Evolutionary conservation across 1,139 yeast species (phyloP).

Genomic region (Diutina rugosa): DNA sequence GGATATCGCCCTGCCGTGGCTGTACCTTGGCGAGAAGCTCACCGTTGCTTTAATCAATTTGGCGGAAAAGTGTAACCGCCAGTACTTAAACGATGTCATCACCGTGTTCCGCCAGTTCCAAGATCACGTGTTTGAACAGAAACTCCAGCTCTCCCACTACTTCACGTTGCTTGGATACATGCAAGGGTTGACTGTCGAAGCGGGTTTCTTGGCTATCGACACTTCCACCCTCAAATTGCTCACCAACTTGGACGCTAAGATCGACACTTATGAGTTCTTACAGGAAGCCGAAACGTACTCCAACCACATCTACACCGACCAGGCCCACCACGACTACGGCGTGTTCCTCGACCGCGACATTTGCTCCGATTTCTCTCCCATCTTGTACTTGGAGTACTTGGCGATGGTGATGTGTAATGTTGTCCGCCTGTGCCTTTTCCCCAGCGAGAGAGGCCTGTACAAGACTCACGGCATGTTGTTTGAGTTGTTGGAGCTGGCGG

Average conservation of each 20-base stretch:
- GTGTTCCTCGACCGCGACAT: conserved; percentile 18
- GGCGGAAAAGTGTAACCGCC: conserved; percentile 17
- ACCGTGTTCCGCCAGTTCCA: conserved; percentile 19
- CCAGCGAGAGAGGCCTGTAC: not conserved
- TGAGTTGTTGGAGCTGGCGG: not conserved
- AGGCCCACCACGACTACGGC: conserved; percentile 11
- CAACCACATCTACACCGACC: conserved; percentile 13
- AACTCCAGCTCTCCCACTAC: conserved; percentile 21
- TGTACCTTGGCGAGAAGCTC: conserved; percentile 20
- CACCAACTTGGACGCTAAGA: conserved; percentile 20
- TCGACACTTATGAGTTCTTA: conserved; percentile 29
- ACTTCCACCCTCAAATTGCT: conserved; percentile 20
- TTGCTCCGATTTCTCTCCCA: conserved; percentile 22
- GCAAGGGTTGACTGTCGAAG: conserved; percentile 24
- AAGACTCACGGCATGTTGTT: not conserved
- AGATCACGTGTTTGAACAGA: conserved; percentile 12
- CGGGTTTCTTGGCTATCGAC: conserved; percentile 19
- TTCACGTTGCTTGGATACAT: conserved; percentile 34
- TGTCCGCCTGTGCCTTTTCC: not conserved
- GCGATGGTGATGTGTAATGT: conserved; percentile 26
- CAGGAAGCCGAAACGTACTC: conserved; percentile 24
- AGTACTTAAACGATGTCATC: conserved; percentile 15
- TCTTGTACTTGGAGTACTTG: conserved; percentile 32
- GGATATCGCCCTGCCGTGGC: conserved; percentile 25
- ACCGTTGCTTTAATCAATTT: conserved; percentile 25